Percentiles rank a stretch among this genome's conserved stretches.
These are phyloP conservation scores for Hibiscus tridactylites DNA, from an alignment of 345 rosid species.

Conservation along the genomic window DNA sequence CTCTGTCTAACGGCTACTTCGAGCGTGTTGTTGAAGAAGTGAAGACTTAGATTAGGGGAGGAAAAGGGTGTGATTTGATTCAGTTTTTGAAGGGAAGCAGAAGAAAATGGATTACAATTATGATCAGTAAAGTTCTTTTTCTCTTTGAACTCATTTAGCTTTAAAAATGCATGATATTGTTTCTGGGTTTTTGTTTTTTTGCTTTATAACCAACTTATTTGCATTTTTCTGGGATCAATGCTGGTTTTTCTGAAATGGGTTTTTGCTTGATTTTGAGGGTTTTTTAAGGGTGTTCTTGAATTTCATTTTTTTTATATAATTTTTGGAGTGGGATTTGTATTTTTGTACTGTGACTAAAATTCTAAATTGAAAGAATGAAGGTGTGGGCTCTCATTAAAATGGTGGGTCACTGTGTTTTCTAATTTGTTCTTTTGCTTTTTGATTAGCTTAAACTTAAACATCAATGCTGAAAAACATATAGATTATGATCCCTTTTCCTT, in stretches of 20 bases:
- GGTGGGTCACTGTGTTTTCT: conserved; percentile 17
- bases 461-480: neutral
- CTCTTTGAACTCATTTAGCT: neutral
- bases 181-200: neutral
- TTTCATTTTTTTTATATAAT: neutral
- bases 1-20: conserved; percentile 14
- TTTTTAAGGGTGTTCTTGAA: neutral
- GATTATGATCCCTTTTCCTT: conserved; percentile 5
- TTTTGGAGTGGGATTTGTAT: conserved; percentile 2
- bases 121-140: neutral
- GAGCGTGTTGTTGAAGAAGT: neutral
- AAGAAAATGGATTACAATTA: conserved; percentile 7
- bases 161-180: neutral
- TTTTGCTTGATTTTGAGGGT: neutral
- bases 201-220: neutral
- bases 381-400: conserved; percentile 13
- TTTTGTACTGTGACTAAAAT: conserved; percentile 10
- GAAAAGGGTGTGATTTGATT: neutral
- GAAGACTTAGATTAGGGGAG: neutral
- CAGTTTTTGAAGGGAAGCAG: neutral
- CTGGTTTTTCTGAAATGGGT: neutral
- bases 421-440: neutral
- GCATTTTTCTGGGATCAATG: neutral
- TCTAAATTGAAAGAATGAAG: conserved; percentile 6
- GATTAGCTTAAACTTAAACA: neutral